These are phyloP conservation scores for Alloascoidea hylecoeti DNA, from an alignment of 805 yeast species.

Conservation along the genomic window DNA sequence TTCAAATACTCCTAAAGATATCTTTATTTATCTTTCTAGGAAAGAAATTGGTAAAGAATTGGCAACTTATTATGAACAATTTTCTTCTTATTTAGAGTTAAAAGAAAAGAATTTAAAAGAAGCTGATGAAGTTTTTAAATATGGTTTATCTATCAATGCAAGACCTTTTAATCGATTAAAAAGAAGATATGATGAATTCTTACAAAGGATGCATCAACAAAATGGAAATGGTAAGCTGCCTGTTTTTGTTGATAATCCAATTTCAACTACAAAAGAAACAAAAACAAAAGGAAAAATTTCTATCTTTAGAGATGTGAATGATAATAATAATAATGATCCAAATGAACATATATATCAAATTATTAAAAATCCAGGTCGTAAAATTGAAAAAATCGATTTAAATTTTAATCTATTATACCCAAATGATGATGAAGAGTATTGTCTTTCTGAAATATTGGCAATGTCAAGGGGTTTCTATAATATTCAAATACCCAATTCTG, in stretches of 20 bases:
- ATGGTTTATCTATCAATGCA: conserved; percentile 48
- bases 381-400: conserved; percentile 10
- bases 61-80: conserved; percentile 67
- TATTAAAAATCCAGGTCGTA: conserved; percentile 3
- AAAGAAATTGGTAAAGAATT: conserved; percentile 56
- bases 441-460: conserved; percentile 54
- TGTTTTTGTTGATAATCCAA: conserved; percentile 23
- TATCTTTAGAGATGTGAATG: conserved; percentile 9
- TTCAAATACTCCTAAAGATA: conserved; percentile 55
- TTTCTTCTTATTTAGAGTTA: conserved; percentile 48
- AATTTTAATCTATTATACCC: conserved; percentile 10
- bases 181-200: conserved; percentile 29
- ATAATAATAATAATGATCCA: too few species aligned
- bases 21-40: conserved; percentile 56
- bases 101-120: conserved; percentile 26
- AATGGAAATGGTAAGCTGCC: conserved; percentile 20
- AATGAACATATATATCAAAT: neutral
- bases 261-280: conserved; percentile 3
- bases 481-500: conserved; percentile 3
- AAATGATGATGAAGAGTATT: conserved; percentile 32
- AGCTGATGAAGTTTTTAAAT: conserved; percentile 43
- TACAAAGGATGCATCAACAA: conserved; percentile 18
- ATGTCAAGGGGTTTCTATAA: conserved; percentile 24
- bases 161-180: conserved; percentile 42
- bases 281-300: neutral